A percentile compares a stretch with the other conserved stretches of the same genome.
phyloP scores from a whole-genome alignment of 345 rosid genomes.

The Melaleuca alternifolia region DNA sequence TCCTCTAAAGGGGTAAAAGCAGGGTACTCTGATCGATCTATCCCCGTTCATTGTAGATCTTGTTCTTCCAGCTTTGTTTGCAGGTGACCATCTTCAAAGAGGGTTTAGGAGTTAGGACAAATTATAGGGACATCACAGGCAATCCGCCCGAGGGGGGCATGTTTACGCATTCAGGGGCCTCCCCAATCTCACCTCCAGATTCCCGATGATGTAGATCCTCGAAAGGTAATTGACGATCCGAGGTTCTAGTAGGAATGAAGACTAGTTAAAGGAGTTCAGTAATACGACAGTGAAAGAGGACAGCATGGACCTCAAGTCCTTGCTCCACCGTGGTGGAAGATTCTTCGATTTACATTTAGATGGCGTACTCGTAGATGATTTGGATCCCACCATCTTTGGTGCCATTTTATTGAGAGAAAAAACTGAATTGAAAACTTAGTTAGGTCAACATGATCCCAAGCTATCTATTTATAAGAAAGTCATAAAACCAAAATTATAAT shows the following conservation, averaged over 20 bases:
- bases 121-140: neutral
- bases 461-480: too few relatives aligned
- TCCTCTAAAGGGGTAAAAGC: neutral
- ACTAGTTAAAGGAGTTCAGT: constrained; percentile 66
- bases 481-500: too few relatives aligned
- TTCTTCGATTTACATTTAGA: constrained; percentile 47
- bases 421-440: too few relatives aligned
- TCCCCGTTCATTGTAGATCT: neutral
- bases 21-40: neutral
- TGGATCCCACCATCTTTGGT: neutral
- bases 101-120: neutral
- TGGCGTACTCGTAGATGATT: neutral
- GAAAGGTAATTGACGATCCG: neutral
- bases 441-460: too few relatives aligned
- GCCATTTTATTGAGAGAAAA: neutral
- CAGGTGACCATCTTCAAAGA: neutral
- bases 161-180: neutral
- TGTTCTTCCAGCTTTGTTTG: neutral
- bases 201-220: neutral
- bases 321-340: constrained; percentile 65
- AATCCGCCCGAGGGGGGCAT: neutral
- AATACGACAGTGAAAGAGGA: constrained; percentile 48
- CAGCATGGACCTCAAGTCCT: constrained; percentile 39
- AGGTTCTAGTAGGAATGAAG: neutral
- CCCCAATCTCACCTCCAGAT: neutral